Evolutionary conservation across 306 rosid genomes (phyloP).

Genomic region (Ormosia emarginata): DNA sequence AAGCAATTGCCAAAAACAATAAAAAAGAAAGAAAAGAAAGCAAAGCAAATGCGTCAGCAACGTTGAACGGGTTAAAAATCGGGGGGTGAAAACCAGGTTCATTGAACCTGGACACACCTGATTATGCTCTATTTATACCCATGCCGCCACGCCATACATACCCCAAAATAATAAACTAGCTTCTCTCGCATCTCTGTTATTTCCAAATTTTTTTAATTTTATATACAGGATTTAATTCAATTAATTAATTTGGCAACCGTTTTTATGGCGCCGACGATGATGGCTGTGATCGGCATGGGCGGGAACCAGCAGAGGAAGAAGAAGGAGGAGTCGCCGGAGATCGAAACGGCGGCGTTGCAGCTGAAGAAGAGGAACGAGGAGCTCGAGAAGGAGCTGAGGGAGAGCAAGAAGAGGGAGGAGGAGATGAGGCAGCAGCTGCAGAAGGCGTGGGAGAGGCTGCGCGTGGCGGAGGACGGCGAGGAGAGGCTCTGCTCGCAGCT

Average conservation of each 20-base stretch:
- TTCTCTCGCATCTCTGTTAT: background rate
- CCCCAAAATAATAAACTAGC: background rate
- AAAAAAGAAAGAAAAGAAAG: background rate
- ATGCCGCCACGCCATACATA: background rate
- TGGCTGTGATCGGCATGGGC: constrained; percentile 34
- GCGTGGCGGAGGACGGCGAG: constrained; percentile 86
- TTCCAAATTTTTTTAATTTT: background rate
- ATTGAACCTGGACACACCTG: constrained; percentile 41
- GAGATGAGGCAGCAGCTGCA: constrained; percentile 52
- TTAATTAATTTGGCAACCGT: background rate
- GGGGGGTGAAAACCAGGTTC: background rate
- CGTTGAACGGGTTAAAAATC: background rate
- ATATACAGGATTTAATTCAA: background rate
- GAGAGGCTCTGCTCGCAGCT: constrained; percentile 93
- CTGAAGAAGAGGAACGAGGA: constrained; percentile 63
- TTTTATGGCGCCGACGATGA: constrained; percentile 10
- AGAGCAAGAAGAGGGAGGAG: constrained; percentile 71
- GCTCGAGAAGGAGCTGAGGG: constrained; percentile 67
- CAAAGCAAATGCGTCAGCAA: constrained; percentile 32
- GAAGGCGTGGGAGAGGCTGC: constrained; percentile 56
- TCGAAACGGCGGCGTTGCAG: constrained; percentile 13
- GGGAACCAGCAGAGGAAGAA: background rate
- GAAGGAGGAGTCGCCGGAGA: background rate
- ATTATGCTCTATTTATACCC: constrained; percentile 18
- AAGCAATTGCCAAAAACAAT: background rate